Evolutionary conservation across 176 grass and related monocot species (phyloP).

Genomic region (Carex kokanica): DNA sequence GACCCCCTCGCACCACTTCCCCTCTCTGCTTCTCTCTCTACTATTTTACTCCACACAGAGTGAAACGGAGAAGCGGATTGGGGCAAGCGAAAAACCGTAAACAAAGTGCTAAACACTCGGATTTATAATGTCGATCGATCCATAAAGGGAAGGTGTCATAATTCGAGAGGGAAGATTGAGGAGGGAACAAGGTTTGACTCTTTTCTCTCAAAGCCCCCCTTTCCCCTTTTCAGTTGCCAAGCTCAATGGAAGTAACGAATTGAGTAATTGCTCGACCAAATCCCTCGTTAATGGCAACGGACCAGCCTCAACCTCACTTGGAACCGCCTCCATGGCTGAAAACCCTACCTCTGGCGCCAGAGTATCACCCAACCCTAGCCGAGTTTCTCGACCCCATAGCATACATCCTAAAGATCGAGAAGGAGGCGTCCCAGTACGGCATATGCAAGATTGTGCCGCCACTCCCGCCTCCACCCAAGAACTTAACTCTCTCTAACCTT

Average conservation of each 20-base stretch:
- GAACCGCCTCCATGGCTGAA: conserved; percentile 60
- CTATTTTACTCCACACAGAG: conserved; percentile 23
- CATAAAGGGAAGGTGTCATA: not conserved
- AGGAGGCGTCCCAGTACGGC: conserved; percentile 80
- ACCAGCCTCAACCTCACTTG: conserved; percentile 37
- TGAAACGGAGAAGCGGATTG: conserved; percentile 13
- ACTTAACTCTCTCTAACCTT: conserved; percentile 57
- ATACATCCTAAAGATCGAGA: conserved; percentile 95
- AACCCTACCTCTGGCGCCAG: conserved; percentile 74
- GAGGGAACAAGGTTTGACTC: not conserved
- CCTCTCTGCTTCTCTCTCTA: conserved; percentile 9
- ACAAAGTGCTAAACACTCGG: not conserved
- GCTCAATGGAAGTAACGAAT: conserved; percentile 17
- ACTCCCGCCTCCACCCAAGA: conserved; percentile 49
- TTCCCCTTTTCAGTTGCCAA: not conserved
- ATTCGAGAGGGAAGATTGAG: not conserved
- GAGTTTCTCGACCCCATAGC: conserved; percentile 93
- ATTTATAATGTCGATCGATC: conserved; percentile 15
- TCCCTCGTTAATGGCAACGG: conserved; percentile 31
- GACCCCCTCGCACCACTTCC: not conserved
- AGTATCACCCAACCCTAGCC: conserved; percentile 63
- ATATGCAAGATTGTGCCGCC: conserved; percentile 99
- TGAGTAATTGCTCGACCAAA: conserved; percentile 5
- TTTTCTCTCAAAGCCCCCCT: not conserved
- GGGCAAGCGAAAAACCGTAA: not conserved